Evolutionary conservation across 805 yeast species (phyloP).

Genomic region (Torulaspora franciscae): DNA sequence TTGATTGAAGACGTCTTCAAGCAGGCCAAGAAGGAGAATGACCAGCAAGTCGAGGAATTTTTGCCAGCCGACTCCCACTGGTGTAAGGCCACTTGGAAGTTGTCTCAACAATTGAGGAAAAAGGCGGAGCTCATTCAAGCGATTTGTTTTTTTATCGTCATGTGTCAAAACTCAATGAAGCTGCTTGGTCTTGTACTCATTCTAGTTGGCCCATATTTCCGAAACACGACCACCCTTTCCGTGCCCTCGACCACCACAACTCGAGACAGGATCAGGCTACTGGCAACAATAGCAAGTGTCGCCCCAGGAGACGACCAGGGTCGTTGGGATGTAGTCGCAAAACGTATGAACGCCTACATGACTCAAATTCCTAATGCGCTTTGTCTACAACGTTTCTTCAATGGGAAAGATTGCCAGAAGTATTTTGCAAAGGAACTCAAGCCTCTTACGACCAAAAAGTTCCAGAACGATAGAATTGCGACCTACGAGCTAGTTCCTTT

Average conservation of each 20-base stretch:
- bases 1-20: too few relatives aligned
- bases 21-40: too few relatives aligned
- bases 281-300: neutral
- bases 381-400: neutral
- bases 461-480: neutral
- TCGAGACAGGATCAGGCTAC: neutral
- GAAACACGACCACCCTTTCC: neutral
- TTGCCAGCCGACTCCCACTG: too few relatives aligned
- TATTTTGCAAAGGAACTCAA: neutral
- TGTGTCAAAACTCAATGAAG: too few relatives aligned
- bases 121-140: too few relatives aligned
- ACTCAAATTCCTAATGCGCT: neutral
- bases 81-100: too few relatives aligned
- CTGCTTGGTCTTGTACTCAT: too few relatives aligned
- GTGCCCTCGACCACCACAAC: neutral
- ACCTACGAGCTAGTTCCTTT: neutral
- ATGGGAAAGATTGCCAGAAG: neutral
- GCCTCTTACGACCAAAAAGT: neutral
- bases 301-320: neutral
- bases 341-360: neutral
- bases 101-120: too few relatives aligned
- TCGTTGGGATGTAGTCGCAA: neutral
- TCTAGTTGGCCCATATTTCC: too few relatives aligned
- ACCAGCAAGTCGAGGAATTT: too few relatives aligned
- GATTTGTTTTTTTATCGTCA: too few relatives aligned